Conservation (phyloP, 2,329 filamentous ascomycete species). For the Teratosphaeria zuluensis region DNA sequence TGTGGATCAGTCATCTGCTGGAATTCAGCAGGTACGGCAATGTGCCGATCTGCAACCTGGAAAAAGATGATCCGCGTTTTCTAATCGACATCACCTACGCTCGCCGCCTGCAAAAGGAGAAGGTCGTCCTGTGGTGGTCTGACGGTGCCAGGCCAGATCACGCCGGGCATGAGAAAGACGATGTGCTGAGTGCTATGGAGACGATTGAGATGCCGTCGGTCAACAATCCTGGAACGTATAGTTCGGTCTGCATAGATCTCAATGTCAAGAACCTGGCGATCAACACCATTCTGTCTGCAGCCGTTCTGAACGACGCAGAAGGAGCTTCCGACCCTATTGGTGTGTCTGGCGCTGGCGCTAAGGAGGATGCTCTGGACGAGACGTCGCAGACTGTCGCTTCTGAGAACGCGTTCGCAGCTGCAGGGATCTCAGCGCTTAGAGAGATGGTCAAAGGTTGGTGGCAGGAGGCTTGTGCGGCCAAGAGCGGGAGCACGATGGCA, state of each 20-base stretch:
- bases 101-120: conserved; percentile 76
- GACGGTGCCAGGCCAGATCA: conserved; percentile 79
- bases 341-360: conserved; percentile 64
- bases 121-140: conserved; percentile 97
- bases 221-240: conserved; percentile 88
- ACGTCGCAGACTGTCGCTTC: conserved; percentile 65
- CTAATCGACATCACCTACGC: conserved; percentile 95
- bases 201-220: conserved; percentile 78
- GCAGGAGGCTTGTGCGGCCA: conserved; percentile 58
- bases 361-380: conserved; percentile 50
- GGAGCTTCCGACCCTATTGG: conserved; percentile 70
- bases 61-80: conserved; percentile 86
- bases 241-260: conserved; percentile 91
- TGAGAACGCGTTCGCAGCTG: conserved; percentile 86
- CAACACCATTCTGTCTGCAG: conserved; percentile 94
- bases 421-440: conserved; percentile 77
- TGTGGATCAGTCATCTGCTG: conserved; percentile 82
- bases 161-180: conserved; percentile 88
- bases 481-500: conserved; percentile 78
- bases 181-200: conserved; percentile 73
- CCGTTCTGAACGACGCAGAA: conserved; percentile 92
- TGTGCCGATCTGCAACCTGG: conserved; percentile 88
- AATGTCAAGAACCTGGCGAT: conserved; percentile 91
- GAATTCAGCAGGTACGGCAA: conserved; percentile 86
- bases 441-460: conserved; percentile 99